A percentile compares a stretch with the other conserved stretches of the same genome.
These are phyloP conservation scores for Solanum ossicruentum DNA, from an alignment of 257 asterid genomes.

Conservation along the genomic window DNA sequence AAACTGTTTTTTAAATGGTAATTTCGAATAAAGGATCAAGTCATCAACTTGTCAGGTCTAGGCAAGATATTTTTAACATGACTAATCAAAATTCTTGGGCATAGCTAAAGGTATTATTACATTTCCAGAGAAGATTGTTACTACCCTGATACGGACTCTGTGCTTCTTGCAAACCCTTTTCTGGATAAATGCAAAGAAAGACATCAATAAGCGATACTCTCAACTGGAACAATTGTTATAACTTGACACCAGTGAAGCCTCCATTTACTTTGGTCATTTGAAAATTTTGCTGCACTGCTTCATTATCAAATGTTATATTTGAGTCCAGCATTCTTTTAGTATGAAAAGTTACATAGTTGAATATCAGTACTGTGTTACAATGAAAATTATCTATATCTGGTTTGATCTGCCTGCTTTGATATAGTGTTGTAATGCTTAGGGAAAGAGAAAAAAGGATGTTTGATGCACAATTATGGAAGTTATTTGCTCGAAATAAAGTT, in stretches of 20 bases:
- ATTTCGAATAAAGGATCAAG: not conserved
- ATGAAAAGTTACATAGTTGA: not conserved
- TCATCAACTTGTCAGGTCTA: not conserved
- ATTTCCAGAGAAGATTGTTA: not conserved
- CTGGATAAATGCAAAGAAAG: not conserved
- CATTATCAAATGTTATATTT: not conserved
- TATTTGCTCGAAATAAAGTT: not conserved
- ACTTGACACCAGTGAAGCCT: not conserved
- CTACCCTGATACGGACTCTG: not conserved
- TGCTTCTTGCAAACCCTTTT: not conserved
- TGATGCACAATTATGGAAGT: not conserved
- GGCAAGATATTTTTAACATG: not conserved
- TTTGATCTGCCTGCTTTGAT: not conserved
- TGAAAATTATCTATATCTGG: not conserved
- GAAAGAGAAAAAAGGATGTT: not conserved
- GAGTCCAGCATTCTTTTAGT: not conserved
- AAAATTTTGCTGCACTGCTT: not conserved
- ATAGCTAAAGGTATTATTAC: not conserved
- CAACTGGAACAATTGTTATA: not conserved
- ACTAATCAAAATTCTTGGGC: not conserved
- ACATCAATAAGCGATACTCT: not conserved
- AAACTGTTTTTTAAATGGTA: not conserved
- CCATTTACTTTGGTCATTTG: not conserved
- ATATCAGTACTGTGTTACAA: not conserved
- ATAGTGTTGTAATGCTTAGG: not conserved